Evolutionary conservation across 2,329 filamentous ascomycete species (phyloP).

Genomic region (Aspergillus sp.): DNA sequence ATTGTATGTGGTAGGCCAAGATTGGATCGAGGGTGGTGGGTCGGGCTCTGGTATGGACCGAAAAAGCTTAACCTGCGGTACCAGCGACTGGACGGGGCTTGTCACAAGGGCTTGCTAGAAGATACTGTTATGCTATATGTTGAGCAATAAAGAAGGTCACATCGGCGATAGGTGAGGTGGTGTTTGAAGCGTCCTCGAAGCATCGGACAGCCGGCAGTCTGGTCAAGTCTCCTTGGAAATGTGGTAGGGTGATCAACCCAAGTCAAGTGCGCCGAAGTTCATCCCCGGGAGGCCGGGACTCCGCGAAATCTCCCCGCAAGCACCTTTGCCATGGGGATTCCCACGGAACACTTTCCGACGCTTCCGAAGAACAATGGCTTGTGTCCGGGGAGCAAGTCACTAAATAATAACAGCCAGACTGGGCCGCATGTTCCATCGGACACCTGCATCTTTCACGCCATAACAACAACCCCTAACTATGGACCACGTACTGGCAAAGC

Average conservation of each 20-base stretch:
- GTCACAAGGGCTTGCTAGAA: no score
- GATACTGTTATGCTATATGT: no score
- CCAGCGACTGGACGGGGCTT: no score
- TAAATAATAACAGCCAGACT: no score
- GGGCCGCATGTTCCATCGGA: no score
- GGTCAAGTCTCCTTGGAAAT: not conserved
- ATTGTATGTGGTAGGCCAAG: not conserved
- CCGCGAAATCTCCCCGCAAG: not conserved
- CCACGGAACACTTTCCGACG: not conserved
- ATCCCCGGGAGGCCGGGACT: not conserved
- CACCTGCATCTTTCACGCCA: not conserved
- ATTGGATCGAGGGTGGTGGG: no score
- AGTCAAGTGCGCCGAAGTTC: not conserved
- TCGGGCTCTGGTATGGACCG: no score
- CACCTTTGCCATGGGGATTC: not conserved
- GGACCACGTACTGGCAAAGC: conserved; percentile 21
- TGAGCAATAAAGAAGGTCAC: no score
- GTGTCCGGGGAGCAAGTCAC: not conserved
- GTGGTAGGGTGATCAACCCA: not conserved
- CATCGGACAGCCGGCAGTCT: not conserved
- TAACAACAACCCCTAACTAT: not conserved
- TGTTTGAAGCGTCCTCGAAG: no score
- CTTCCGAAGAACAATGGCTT: not conserved
- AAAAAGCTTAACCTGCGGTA: no score
- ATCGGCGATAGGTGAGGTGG: no score